Conservation (phyloP, 306 rosid genomes). For the Inga leiocalycina region DNA sequence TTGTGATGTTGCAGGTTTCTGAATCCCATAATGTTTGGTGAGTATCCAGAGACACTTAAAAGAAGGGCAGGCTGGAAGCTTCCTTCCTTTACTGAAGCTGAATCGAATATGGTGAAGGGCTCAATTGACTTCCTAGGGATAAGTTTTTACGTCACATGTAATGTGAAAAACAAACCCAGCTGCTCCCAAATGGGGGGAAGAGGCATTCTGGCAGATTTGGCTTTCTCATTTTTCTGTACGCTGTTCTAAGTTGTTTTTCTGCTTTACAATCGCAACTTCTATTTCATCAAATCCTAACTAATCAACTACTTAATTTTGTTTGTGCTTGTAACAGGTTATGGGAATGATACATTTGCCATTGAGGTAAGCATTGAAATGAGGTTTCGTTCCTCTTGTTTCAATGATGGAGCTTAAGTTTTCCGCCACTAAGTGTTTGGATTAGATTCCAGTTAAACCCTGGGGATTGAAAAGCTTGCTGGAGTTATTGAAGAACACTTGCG, state of each 20-base stretch:
- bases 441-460: constrained; percentile 41
- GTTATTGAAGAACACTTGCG: constrained; percentile 43
- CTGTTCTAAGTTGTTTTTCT: not conserved
- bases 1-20: constrained; percentile 48
- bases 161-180: constrained; percentile 34
- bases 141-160: constrained; percentile 33
- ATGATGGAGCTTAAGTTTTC: not conserved
- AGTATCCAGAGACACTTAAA: constrained; percentile 61
- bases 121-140: constrained; percentile 67
- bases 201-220: constrained; percentile 23
- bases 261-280: not conserved
- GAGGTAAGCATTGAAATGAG: constrained; percentile 37
- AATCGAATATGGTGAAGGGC: constrained; percentile 50
- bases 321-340: not conserved
- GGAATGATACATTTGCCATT: not conserved
- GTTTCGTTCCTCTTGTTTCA: not conserved
- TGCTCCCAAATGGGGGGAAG: constrained; percentile 22
- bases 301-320: not conserved
- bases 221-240: constrained; percentile 25
- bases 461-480: constrained; percentile 38
- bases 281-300: not conserved
- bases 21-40: constrained; percentile 64
- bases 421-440: constrained; percentile 7
- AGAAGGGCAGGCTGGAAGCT: constrained; percentile 61
- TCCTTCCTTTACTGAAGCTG: constrained; percentile 51